Base-by-base conservation (phyloP, 495 filamentous ascomycete species). In the Hypoxylon lenormandii region DNA sequence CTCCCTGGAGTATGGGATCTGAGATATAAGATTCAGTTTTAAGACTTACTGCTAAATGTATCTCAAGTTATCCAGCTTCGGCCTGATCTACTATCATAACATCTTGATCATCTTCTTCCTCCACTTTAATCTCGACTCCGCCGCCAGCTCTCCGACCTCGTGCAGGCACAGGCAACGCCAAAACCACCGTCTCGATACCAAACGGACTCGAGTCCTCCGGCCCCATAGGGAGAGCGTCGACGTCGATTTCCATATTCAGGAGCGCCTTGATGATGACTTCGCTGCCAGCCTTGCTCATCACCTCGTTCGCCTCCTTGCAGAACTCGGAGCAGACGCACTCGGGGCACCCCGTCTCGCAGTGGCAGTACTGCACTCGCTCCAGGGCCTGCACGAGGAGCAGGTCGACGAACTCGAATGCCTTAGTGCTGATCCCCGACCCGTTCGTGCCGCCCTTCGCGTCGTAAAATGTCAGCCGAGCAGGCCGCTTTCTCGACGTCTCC, bases 351-450 rank as follows among this genome's bases (percentile, higher is more conserved):
- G 87, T 85, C 47, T 84, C 77, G 73, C 95, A 98, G 13, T 80
- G 82, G 62, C 87, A 89, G 18, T 69, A 77, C 76, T 88, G 87
- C 4, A 98, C 88, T 19, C 94, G 84, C 58, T 88, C 83, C n/a
- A 94, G 83, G 5, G 94, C 94, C 63, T 92, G 90, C 30, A 81
- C 79, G 8, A 98, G 83, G 38, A 97, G 77, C 38, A 90, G 68
- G 68, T 96, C 92, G 18, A 96, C 82, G 72, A 96, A 96, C 74
- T 97, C 93, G 72, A 97, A 97, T 0, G 93, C 94, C 76, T 97
- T 97, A 26, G 86, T 90, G 49, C 89, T 91, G 63, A 97, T 94
- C 4, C 95, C 96, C 1, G 88, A 90, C 0, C 93, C 93, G 48
- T 86, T 88, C 0, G 89, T 84, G 0, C 94, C 95, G 16, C 93